phyloP scores from a whole-genome alignment of 2,329 filamentous ascomycete species.

The Plenodomus lindquistii region DNA sequence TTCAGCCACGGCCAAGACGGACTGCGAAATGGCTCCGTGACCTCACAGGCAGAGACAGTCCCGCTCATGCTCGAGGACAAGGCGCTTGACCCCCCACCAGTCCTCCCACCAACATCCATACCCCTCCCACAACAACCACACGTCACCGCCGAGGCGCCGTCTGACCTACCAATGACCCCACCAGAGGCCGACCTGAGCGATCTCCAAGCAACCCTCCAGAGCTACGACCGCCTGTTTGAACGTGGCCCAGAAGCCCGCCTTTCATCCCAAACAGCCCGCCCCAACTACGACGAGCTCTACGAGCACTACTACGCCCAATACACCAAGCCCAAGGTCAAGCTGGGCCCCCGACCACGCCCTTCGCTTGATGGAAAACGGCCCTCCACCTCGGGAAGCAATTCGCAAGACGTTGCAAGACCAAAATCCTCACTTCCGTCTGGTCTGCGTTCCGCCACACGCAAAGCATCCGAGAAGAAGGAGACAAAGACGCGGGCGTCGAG shows the following conservation, averaged over 20 bases:
- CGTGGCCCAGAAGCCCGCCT: slow-evolving; percentile 48
- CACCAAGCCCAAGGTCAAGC: slow-evolving; percentile 82
- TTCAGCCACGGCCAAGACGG: slow-evolving; percentile 11
- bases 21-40: slow-evolving; percentile 9
- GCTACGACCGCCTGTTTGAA: slow-evolving; percentile 41
- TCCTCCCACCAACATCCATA: slow-evolving; percentile 11
- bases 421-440: slow-evolving; percentile 79
- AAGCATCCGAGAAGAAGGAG: slow-evolving; percentile 34
- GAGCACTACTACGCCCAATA: slow-evolving; percentile 54
- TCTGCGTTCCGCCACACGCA: slow-evolving; percentile 60
- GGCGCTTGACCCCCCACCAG: slow-evolving; percentile 11
- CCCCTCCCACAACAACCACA: slow-evolving; percentile 12
- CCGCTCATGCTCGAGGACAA: slow-evolving; percentile 18
- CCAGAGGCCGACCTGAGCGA: slow-evolving; percentile 23
- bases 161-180: slow-evolving; percentile 24
- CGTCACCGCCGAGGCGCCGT: slow-evolving; percentile 23
- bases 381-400: slow-evolving; percentile 58
- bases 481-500: slow-evolving; percentile 42
- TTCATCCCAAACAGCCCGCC: slow-evolving; percentile 48
- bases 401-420: slow-evolving; percentile 60
- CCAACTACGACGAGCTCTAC: slow-evolving; percentile 47
- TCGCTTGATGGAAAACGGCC: slow-evolving; percentile 69
- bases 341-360: slow-evolving; percentile 83
- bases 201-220: slow-evolving; percentile 32
- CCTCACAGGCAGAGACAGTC: slow-evolving; percentile 20